Conservation (phyloP, 768 basidiomycete species). For the Rhizopogon rudus region DNA sequence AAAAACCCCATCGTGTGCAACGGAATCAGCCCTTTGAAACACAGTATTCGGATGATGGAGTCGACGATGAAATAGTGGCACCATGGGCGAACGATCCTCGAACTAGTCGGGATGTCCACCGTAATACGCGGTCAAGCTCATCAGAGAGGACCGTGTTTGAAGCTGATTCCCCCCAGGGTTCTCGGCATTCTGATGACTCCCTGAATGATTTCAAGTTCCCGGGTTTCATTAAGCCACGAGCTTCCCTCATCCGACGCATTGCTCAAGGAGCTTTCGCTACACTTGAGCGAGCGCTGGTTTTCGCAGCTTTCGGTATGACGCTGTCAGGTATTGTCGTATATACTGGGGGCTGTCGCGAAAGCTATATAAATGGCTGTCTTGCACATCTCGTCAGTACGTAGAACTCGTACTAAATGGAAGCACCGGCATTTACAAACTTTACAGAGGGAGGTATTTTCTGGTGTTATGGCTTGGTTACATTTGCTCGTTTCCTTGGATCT, state of each 20-base stretch:
- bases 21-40: slow-evolving; percentile 16
- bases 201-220: slow-evolving; percentile 38
- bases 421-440: neutral
- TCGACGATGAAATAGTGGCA: slow-evolving; percentile 35
- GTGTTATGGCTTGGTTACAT: slow-evolving; percentile 83
- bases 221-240: slow-evolving; percentile 8
- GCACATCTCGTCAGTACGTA: slow-evolving; percentile 88
- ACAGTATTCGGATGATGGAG: slow-evolving; percentile 15
- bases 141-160: slow-evolving; percentile 56
- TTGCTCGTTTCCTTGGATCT: slow-evolving; percentile 92
- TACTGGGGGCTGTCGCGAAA: slow-evolving; percentile 80
- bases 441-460: slow-evolving; percentile 90
- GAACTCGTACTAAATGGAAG: neutral
- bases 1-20: slow-evolving; percentile 9
- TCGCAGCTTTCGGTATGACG: slow-evolving; percentile 64
- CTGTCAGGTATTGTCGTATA: slow-evolving; percentile 75
- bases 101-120: slow-evolving; percentile 7
- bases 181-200: slow-evolving; percentile 54
- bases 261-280: slow-evolving; percentile 46
- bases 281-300: slow-evolving; percentile 58
- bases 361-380: slow-evolving; percentile 76
- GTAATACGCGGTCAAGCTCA: slow-evolving; percentile 37
- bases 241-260: slow-evolving; percentile 33
- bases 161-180: slow-evolving; percentile 32
- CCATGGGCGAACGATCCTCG: slow-evolving; percentile 46